Evolutionary conservation across 1,139 yeast species (phyloP), one percentile per base, ranked within the genome.

Genomic region (Candida neerlandica): DNA sequence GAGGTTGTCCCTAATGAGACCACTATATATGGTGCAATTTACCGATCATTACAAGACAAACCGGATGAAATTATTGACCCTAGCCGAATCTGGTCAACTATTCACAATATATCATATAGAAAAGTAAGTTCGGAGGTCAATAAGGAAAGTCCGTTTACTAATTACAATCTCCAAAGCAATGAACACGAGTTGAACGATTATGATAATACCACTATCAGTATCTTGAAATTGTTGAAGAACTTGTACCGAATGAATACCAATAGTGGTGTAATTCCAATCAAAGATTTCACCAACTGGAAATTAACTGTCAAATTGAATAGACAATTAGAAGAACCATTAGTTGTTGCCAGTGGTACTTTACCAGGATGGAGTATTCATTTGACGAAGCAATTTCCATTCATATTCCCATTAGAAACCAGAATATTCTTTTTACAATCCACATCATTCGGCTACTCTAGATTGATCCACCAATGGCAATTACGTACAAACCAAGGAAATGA

Each of bases 391-490:
- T 91, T 79, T 60, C 90, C 96, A 10, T 94, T 92, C 59, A 66
- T 94, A 46, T 90, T 89, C 62, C 97, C 98, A 0, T 72, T 92
- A 49, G 96, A 86, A 51, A 83, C 95, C 0, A 77, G 98, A 52
- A 75, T 88, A 43, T 81, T 84, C 56, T 91, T 89, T 61, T 69
- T 94, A 51, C 95, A 89, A 58, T 85, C 94, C 4, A 89, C 97
- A 0, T 91, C 98, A 0, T 92, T 89, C 73, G 98, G 98, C 0
- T 87, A 89, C 64, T 89, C 96, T 1, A 77, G 98, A 52, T 73
- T 89, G 45, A 87, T 94, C 54, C 86, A 86, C 53, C 78, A 84
- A 47, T 90, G 96, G 96, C 89, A 84, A 60, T 60, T 70, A 2
- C 71, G 81, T 54, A 73, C 82, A 1, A 75, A 71, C 41, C 78